These are phyloP conservation scores for Chernovozyma aurita DNA, from an alignment of 1,139 yeast genomes.

Conservation along the genomic window DNA sequence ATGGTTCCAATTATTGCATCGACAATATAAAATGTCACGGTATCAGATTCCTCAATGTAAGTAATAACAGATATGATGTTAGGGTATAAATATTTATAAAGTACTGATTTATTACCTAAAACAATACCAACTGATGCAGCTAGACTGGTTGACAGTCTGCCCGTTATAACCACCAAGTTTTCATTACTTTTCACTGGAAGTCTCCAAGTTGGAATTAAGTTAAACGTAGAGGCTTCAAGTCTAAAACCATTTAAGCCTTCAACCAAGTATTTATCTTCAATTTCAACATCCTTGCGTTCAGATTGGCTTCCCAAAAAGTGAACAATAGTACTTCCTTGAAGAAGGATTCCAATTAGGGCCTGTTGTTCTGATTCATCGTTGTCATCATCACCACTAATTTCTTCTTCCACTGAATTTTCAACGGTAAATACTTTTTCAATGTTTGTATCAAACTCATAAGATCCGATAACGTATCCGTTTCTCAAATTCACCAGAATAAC, in stretches of 20 bases:
- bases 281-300: background rate
- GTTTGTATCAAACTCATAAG: background rate
- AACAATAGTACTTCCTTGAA: background rate
- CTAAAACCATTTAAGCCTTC: slow-evolving; percentile 15
- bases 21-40: slow-evolving; percentile 46
- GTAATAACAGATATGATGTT: slow-evolving; percentile 58
- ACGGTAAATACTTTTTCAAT: slow-evolving; percentile 1
- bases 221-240: slow-evolving; percentile 9
- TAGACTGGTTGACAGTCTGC: slow-evolving; percentile 20
- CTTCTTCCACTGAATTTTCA: background rate
- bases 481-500: slow-evolving; percentile 18
- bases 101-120: slow-evolving; percentile 65
- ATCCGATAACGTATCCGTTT: slow-evolving; percentile 17
- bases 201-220: slow-evolving; percentile 25
- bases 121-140: slow-evolving; percentile 65
- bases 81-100: slow-evolving; percentile 82
- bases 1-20: slow-evolving; percentile 70
- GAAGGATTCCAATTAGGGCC: background rate
- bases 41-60: slow-evolving; percentile 21
- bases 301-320: background rate
- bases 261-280: slow-evolving; percentile 15
- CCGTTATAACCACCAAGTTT: slow-evolving; percentile 16
- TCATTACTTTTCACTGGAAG: slow-evolving; percentile 16
- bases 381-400: too few species aligned
- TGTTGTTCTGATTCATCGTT: background rate